Base-by-base conservation (phyloP, 2,329 filamentous ascomycete genomes). In the Verticillium longisporum region DNA sequence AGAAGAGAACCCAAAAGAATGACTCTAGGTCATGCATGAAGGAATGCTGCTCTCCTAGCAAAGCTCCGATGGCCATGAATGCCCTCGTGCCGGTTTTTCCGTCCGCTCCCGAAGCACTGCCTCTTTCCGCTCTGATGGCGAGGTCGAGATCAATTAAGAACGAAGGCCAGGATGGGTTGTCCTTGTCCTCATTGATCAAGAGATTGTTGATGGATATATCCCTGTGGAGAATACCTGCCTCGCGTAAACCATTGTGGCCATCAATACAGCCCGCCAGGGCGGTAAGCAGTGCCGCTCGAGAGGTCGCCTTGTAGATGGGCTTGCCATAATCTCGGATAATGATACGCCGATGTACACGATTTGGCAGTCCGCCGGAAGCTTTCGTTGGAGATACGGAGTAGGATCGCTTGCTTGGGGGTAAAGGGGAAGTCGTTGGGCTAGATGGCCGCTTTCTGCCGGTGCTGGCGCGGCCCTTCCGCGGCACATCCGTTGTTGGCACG, bases 11-110 rank as follows among this genome's bases (percentile, higher is more conserved):
- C 77, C 69, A 81, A 66, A 79, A 81, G 62, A 81, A 80, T 2
- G 75, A 82, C 65, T 81, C 75, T 9, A 80, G 71, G 63, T 81
- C 74, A 65, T 82, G 74, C 70, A 80, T 79, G 36, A 78, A 79
- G 1, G 71, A 77, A 66, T 81, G 74, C 45, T 74, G 61, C 65
- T 80, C 73, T 34, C 72, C 74, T 7, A 73, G 61, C 45, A 82
- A 73, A 2, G 70, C 70, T 0, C 77, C 73, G 61, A 81, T 79
- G 4, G 75, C 76, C 73, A 81, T 80, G 60, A 80, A 81, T 1
- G 73, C 75, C 64, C 71, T 71, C 18, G 75, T 81, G 11, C 77
- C 75, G 1, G 75, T 79, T 67, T 75, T 80, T 1, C 74, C 72
- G 56, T 67, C 72, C 33, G 75, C 74, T 60, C 76, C 75, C 1